A percentile compares a stretch with the other conserved stretches of the same genome.
These are phyloP conservation scores for Acrocalymma vagum DNA, from an alignment of 2,329 filamentous ascomycete genomes.

Conservation along the genomic window DNA sequence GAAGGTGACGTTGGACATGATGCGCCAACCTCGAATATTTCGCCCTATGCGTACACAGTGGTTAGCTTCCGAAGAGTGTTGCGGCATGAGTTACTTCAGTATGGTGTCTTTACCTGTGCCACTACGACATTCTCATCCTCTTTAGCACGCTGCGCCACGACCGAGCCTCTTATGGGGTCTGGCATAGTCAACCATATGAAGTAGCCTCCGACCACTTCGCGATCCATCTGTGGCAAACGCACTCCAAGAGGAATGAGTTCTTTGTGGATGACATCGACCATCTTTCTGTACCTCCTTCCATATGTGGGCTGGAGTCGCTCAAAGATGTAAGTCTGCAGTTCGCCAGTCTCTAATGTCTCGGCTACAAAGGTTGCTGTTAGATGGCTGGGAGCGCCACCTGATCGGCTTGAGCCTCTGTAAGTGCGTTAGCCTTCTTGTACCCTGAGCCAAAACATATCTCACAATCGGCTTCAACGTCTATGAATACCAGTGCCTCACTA, in stretches of 20 bases:
- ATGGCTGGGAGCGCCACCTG: conserved; percentile 68
- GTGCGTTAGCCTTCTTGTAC: conserved; percentile 26
- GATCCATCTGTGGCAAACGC: conserved; percentile 52
- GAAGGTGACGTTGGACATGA: conserved; percentile 52
- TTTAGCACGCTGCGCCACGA: conserved; percentile 66
- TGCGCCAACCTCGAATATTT: conserved; percentile 68
- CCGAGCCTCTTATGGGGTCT: conserved; percentile 58
- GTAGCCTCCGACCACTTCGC: conserved; percentile 76
- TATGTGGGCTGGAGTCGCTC: conserved; percentile 65
- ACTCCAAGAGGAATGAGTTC: conserved; percentile 72
- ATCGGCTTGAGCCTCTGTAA: conserved; percentile 63
- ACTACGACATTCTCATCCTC: conserved; percentile 72
- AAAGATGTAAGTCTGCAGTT: conserved; percentile 63
- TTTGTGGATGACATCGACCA: conserved; percentile 67
- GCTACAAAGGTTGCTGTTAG: conserved; percentile 65
- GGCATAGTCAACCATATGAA: conserved; percentile 83
- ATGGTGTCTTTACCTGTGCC: conserved; percentile 54
- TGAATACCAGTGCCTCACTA: no score
- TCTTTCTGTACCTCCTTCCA: conserved; percentile 59
- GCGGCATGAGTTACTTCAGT: conserved; percentile 64
- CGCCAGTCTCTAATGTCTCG: conserved; percentile 60
- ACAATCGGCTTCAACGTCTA: conserved; percentile 8
- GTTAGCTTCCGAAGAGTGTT: conserved; percentile 24
- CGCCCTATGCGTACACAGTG: conserved; percentile 59
- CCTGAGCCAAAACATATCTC: conserved; percentile 11